Evolutionary conservation across 768 basidiomycete species (phyloP), one percentile per base, ranked within the genome.

Genomic region (Kwoniella sp.): DNA sequence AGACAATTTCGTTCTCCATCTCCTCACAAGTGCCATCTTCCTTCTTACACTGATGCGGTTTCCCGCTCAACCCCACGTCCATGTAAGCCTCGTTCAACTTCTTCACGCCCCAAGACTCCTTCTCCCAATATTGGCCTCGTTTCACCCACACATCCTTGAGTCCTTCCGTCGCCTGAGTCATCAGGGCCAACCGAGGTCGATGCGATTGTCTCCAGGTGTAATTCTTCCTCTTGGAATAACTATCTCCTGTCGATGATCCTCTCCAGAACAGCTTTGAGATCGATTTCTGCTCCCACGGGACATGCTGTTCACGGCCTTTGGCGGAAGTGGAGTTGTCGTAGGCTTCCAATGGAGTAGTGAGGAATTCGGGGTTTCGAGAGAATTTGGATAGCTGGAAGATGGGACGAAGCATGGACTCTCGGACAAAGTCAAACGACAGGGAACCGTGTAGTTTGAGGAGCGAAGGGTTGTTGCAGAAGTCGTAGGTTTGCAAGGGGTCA

Each of bases 251-350:
- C 2, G 78, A 79, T 45, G 74, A 77, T 0, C 82, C 82, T 5
- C 82, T 67, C 82, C 82, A 83, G 34, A 82, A 76, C 5, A 83
- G 53, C 29, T 75, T 69, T 31, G 81, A 73, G 62, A 81, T 74
- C 20, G 76, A 74, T 51, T 82, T 79, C 38, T 80, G 75, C 48
- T 77, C 73, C 82, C 82, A 83, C 2, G 75, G 69, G 13, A 73
- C 72, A 54, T 63, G 69, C 50, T 73, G 68, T 38, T 65, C 65
- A 30, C 55, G 20, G 7, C 68, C 72, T 13, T 51, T 31, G 3
- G 62, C 25, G n/a, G 68, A 63, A 25, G 74, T 76, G n/a, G 66
- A 59, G 60, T 76, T 76, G 17, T 76, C 74, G 57, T 76, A 76
- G 22, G 73, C 75, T 57, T 78, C 74, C 38, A 80, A 65, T 0